A percentile compares a stretch with the other conserved stretches of the same genome.
phyloP scores from a whole-genome alignment of 1,284 basidiomycete species.

The Ganoderma lingzhi region DNA sequence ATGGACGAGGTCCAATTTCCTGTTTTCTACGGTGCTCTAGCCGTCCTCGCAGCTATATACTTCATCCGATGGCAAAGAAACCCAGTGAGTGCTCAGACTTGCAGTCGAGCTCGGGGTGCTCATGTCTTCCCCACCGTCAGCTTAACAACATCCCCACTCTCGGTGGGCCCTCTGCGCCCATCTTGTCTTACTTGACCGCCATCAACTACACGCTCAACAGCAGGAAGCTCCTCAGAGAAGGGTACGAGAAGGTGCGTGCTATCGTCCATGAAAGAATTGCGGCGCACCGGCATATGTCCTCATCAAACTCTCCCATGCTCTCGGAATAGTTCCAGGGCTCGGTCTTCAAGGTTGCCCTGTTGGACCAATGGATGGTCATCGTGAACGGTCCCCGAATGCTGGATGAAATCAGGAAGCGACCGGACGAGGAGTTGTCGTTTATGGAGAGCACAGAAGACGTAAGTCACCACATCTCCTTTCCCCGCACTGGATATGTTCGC shows the following conservation, averaged over 20 bases:
- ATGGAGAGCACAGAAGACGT: slow-evolving; percentile 25
- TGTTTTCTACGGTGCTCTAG: not conserved
- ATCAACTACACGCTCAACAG: slow-evolving; percentile 33
- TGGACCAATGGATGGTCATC: slow-evolving; percentile 42
- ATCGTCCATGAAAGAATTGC: not conserved
- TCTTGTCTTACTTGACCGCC: slow-evolving; percentile 39
- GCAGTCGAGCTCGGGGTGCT: not conserved
- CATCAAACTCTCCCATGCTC: not conserved
- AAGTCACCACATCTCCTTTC: not conserved
- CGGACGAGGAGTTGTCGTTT: slow-evolving; percentile 37
- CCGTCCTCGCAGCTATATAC: not conserved
- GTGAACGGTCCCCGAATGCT: slow-evolving; percentile 27
- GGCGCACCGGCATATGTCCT: not conserved
- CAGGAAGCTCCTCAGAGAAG: slow-evolving; percentile 39
- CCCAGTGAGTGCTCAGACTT: slow-evolving; percentile 11
- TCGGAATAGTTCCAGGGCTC: slow-evolving; percentile 36
- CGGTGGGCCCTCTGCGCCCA: slow-evolving; percentile 34
- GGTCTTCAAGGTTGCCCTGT: slow-evolving; percentile 45
- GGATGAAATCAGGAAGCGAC: slow-evolving; percentile 16
- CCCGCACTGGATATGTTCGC: not conserved
- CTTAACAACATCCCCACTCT: slow-evolving; percentile 40
- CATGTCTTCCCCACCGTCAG: slow-evolving; percentile 7
- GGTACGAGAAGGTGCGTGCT: slow-evolving; percentile 41
- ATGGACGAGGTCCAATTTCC: not conserved
- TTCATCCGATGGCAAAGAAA: slow-evolving; percentile 1